These are phyloP conservation scores for Colletotrichum sublineola DNA, from an alignment of 2,329 filamentous ascomycete species.

Conservation along the genomic window DNA sequence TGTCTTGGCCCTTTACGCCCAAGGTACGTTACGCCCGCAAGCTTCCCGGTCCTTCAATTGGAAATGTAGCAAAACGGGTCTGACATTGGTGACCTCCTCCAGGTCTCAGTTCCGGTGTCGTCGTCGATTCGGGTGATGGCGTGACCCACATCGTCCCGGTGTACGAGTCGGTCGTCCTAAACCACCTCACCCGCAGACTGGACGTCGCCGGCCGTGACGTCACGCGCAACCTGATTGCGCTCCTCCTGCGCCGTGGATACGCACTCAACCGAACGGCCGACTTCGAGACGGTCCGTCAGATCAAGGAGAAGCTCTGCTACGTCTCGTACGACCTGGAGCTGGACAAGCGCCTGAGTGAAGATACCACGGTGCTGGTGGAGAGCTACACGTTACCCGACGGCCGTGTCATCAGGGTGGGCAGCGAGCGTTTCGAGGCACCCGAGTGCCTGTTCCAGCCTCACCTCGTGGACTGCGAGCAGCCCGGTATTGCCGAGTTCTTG, in stretches of 20 bases:
- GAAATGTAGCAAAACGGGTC: neutral
- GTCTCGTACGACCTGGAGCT: conserved; percentile 98
- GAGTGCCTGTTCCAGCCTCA: conserved; percentile 99
- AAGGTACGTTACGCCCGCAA: conserved; percentile 71
- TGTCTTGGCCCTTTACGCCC: conserved; percentile 94
- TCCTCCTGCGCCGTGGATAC: conserved; percentile 93
- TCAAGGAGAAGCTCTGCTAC: conserved; percentile 99
- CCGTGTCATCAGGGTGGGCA: conserved; percentile 94
- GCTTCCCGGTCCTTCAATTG: neutral
- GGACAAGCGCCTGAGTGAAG: conserved; percentile 95
- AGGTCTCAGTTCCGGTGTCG: conserved; percentile 93
- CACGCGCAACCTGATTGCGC: conserved; percentile 96
- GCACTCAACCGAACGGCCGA: conserved; percentile 98
- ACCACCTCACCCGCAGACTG: conserved; percentile 92
- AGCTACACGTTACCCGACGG: conserved; percentile 98
- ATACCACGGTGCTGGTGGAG: conserved; percentile 96
- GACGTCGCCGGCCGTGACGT: conserved; percentile 98
- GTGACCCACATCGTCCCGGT: conserved; percentile 99
- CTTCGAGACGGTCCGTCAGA: conserved; percentile 98
- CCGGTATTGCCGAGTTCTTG: conserved; percentile 94
- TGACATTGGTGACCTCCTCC: conserved; percentile 28
- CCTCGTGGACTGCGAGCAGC: conserved; percentile 96
- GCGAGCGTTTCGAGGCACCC: conserved; percentile 96
- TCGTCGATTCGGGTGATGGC: conserved; percentile 97
- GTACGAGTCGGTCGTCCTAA: conserved; percentile 97